A percentile compares a stretch with the other conserved stretches of the same genome.
phyloP scores from a whole-genome alignment of 257 asterid genomes.

The Nicotiana noctiflora region DNA sequence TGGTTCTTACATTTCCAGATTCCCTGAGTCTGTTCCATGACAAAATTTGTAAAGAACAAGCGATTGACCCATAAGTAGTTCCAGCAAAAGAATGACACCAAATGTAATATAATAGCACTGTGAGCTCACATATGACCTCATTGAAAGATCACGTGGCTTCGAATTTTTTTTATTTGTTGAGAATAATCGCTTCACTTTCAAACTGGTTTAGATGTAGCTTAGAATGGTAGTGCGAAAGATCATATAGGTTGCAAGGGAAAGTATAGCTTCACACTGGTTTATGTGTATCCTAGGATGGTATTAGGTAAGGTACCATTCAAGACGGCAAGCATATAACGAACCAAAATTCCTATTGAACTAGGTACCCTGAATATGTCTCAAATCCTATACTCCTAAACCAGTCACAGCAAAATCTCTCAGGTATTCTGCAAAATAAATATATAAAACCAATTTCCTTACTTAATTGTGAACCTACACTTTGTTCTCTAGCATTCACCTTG shows the following conservation, averaged over 20 bases:
- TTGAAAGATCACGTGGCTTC: neutral
- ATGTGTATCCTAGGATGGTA: neutral
- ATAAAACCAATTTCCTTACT: no score
- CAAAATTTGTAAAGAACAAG: neutral
- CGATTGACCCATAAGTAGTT: neutral
- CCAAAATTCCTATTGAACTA: no score
- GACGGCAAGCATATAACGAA: neutral
- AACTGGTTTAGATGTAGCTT: no score
- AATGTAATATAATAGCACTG: neutral
- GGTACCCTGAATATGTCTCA: no score
- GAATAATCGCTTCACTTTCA: no score
- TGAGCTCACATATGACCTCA: neutral
- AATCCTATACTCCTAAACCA: neutral
- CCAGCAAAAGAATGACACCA: neutral
- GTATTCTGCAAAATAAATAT: neutral
- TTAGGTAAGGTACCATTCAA: neutral
- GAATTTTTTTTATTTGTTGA: no score
- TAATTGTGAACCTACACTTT: no score
- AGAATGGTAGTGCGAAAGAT: neutral
- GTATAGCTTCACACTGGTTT: neutral
- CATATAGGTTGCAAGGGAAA: neutral
- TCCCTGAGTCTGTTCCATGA: slow-evolving; percentile 70
- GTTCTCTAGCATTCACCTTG: no score
- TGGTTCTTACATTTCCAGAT: slow-evolving; percentile 82
- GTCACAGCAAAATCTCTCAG: neutral